These are phyloP conservation scores for Ophiosphaerella narmari DNA, from an alignment of 2,329 filamentous ascomycete species.

Conservation along the genomic window DNA sequence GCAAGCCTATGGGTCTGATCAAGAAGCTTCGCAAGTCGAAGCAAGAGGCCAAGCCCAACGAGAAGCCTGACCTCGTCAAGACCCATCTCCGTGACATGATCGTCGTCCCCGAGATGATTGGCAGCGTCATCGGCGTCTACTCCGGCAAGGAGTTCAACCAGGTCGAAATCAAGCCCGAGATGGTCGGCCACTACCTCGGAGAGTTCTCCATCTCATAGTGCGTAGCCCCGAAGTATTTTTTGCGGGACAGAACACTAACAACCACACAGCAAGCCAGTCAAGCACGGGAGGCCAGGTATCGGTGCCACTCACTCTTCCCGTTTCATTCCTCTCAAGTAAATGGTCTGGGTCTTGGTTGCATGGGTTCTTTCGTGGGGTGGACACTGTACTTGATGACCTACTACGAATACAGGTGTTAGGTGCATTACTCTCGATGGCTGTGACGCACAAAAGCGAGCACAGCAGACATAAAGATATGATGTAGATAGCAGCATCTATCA, in stretches of 20 bases:
- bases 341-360: constrained; percentile 47
- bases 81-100: constrained; percentile 99
- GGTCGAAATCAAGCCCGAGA: constrained; percentile 99
- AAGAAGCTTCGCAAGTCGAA: constrained; percentile 98
- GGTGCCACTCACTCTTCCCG: constrained; percentile 99
- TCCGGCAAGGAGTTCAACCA: constrained; percentile 99
- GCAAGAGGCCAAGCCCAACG: constrained; percentile 70
- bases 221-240: constrained; percentile 49
- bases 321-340: constrained; percentile 99
- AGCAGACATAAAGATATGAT: constrained; percentile 36
- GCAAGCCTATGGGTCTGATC: constrained; percentile 99
- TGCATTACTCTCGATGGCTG: constrained; percentile 42
- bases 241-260: constrained; percentile 45
- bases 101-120: constrained; percentile 99
- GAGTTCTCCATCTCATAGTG: constrained; percentile 99
- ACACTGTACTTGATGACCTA: constrained; percentile 49
- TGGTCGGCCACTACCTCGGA: constrained; percentile 99
- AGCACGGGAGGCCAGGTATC: constrained; percentile 99
- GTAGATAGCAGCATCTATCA: constrained; percentile 38
- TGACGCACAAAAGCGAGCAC: constrained; percentile 37
- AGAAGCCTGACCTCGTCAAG: constrained; percentile 99
- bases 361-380: constrained; percentile 44
- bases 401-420: constrained; percentile 46
- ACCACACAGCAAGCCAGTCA: constrained; percentile 87
- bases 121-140: constrained; percentile 98